Evolutionary conservation across 2,329 filamentous ascomycete genomes (phyloP), one percentile per base, ranked within the genome.

Genomic region (Botryotinia globosa): DNA sequence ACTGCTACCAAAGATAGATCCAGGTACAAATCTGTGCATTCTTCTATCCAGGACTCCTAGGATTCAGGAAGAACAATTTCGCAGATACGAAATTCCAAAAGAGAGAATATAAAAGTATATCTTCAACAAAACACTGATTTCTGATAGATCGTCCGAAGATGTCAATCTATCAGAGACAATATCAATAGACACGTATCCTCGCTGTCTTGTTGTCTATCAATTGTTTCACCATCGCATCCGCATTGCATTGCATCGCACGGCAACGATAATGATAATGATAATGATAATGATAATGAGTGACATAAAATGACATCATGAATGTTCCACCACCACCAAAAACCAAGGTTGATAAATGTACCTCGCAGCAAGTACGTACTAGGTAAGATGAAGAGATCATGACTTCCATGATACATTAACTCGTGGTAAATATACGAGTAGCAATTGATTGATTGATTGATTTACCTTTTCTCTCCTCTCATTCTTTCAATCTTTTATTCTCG

Each of bases 301-400:
- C 45, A 22, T 54, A 39, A 56, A 54, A 51, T 67, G 65, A 67
- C 65, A 67, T 56, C 65, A 67, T 67, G 48, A 51, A 56, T 56
- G 48, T 67, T 56, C 48, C 65, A 67, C 34, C 25, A 32, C 48
- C 65, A 67, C 32, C 64, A 56, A 67, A 42, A 67, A 67, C 29
- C 65, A 67, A 56, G 65, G 65, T 42, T 34, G 22, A 42, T 42
- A 34, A 18, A 54, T 16, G 2, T 42, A n/a, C 37, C 18, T 22
- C 32, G 32, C n/a, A 54, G 25, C 22, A 66, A 18, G 32, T 39
- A 48, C 45, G 32, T 39, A 48, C 45, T 51, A n/a, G 48, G 22
- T n/a, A 56, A 54, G 37, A 42, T 54, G 25, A 67, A 54, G 25
- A 4, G 48, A 67, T 67, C 34, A 66, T 29, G 34, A 37, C 25